phyloP scores from a whole-genome alignment of 768 basidiomycete genomes.

The Tylopilus plumbeoviolaceoides region DNA sequence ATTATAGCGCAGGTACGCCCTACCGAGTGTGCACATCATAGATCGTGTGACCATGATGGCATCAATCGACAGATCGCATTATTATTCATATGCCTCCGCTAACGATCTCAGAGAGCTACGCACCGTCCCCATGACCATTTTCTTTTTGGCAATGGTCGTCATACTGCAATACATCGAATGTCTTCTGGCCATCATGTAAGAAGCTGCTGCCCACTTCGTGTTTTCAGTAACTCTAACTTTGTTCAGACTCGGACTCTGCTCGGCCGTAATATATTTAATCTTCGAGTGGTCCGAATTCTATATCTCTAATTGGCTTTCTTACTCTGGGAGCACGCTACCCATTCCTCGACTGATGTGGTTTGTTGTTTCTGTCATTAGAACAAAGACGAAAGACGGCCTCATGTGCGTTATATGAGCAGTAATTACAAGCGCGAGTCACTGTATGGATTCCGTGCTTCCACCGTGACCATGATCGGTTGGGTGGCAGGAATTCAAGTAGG shows the following conservation, averaged over 20 bases:
- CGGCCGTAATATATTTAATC: slow-evolving; percentile 72
- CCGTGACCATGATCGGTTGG: slow-evolving; percentile 81
- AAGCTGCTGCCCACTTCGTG: not conserved
- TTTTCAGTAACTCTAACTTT: slow-evolving; percentile 6
- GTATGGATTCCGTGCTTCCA: slow-evolving; percentile 82
- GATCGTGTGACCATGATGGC: slow-evolving; percentile 18
- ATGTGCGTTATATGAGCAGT: slow-evolving; percentile 36
- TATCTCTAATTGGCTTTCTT: slow-evolving; percentile 64
- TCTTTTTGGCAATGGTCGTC: slow-evolving; percentile 85
- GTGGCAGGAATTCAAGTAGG: slow-evolving; percentile 84
- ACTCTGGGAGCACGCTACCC: slow-evolving; percentile 84
- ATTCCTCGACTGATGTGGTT: slow-evolving; percentile 81
- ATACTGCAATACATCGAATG: slow-evolving; percentile 82
- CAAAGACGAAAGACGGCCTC: slow-evolving; percentile 12
- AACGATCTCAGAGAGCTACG: slow-evolving; percentile 57
- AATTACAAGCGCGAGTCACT: slow-evolving; percentile 76
- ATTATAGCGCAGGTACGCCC: slow-evolving; percentile 69
- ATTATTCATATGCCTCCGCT: slow-evolving; percentile 77
- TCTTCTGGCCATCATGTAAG: slow-evolving; percentile 71
- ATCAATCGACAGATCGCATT: slow-evolving; percentile 55
- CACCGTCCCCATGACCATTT: slow-evolving; percentile 59
- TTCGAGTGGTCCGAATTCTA: slow-evolving; percentile 61
- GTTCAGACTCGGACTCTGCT: slow-evolving; percentile 46
- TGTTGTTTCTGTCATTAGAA: slow-evolving; percentile 9
- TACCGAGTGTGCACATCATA: not conserved